Evolutionary conservation across 768 basidiomycete species (phyloP).

Genomic region (Pisolithus microcarpus): DNA sequence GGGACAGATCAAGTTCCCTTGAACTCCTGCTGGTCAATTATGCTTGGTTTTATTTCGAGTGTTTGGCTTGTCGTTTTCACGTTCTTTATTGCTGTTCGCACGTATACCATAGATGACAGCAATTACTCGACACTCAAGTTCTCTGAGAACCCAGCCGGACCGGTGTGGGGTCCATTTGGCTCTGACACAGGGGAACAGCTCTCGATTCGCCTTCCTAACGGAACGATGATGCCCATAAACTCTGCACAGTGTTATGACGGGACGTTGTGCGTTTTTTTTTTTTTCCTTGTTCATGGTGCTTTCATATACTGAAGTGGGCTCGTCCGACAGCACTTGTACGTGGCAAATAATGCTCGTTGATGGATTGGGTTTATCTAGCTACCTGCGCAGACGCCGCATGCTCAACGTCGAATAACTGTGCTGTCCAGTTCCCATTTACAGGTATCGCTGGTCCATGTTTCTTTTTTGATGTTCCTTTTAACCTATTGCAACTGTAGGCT

Average conservation of each 20-base stretch:
- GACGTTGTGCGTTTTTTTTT: constrained; percentile 16
- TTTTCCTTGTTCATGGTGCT: not conserved
- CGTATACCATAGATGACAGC: constrained; percentile 23
- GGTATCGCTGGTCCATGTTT: constrained; percentile 1
- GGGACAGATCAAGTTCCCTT: not conserved
- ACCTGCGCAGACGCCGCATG: constrained; percentile 17
- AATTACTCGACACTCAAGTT: constrained; percentile 19
- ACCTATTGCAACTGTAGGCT: constrained; percentile 8
- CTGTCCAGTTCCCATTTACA: constrained; percentile 19
- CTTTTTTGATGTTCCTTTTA: not conserved
- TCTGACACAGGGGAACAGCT: constrained; percentile 16
- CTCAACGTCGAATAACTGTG: constrained; percentile 16
- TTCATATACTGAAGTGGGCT: not conserved
- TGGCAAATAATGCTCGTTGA: not conserved
- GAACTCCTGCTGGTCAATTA: not conserved
- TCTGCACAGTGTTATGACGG: constrained; percentile 18
- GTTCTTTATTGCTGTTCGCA: constrained; percentile 5
- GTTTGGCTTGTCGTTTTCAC: constrained; percentile 2
- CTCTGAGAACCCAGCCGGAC: constrained; percentile 22
- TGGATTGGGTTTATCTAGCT: not conserved
- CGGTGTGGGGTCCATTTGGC: constrained; percentile 21
- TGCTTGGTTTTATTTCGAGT: constrained; percentile 3
- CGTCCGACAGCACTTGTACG: constrained; percentile 19
- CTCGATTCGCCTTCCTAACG: constrained; percentile 17
- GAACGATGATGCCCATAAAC: constrained; percentile 18